Percentiles rank a stretch among this genome's conserved stretches.
Conservation (phyloP, 129 eudicot genomes). For the Escallonia herrerae region DNA sequence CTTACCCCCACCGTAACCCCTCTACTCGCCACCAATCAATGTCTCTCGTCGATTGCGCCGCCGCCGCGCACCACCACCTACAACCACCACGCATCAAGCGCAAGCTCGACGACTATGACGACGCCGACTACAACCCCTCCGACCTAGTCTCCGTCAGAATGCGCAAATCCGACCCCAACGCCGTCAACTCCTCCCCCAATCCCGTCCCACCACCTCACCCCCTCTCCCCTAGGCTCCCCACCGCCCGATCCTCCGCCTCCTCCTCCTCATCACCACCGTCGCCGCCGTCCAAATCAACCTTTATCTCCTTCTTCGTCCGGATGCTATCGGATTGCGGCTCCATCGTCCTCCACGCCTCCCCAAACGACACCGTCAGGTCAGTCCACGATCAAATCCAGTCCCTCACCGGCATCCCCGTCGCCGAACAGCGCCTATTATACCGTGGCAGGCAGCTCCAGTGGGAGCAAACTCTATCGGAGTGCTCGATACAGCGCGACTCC, state of each 20-base stretch:
- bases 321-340: constrained; percentile 35
- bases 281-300: neutral
- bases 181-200: constrained; percentile 15
- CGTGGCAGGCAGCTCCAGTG: constrained; percentile 64
- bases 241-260: neutral
- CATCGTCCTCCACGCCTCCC: constrained; percentile 35
- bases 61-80: constrained; percentile 19
- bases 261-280: constrained; percentile 1
- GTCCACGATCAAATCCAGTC: constrained; percentile 41
- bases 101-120: constrained; percentile 52
- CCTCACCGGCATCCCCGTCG: constrained; percentile 42
- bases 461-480: constrained; percentile 52
- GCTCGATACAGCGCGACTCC: constrained; percentile 37
- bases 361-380: constrained; percentile 32
- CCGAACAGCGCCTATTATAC: constrained; percentile 58
- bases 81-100: constrained; percentile 34
- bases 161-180: constrained; percentile 38
- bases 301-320: constrained; percentile 63
- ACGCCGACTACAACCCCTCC: constrained; percentile 26
- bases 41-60: constrained; percentile 32
- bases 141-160: constrained; percentile 35
- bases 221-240: constrained; percentile 20
- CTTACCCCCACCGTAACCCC: constrained; percentile 16
- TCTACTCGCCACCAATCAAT: constrained; percentile 17
- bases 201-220: neutral